Evolutionary conservation across 306 rosid species (phyloP), one percentile per base, ranked within the genome.

Genomic region (Begonia masoniana): DNA sequence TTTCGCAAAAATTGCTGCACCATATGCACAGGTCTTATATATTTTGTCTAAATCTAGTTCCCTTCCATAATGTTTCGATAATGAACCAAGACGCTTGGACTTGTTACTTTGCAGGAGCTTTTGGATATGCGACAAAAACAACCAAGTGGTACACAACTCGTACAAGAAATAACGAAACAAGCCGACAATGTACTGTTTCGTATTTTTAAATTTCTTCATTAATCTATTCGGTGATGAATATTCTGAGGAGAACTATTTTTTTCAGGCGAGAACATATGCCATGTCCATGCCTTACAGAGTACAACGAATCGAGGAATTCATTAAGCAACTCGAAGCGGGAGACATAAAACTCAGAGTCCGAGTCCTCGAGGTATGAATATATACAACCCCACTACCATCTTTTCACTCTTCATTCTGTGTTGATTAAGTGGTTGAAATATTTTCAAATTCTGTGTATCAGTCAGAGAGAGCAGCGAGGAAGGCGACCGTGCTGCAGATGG

Each of bases 221-320:
- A 10, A 4, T 59, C 52, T 45, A 56, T 54, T 67, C 19, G 12
- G 50, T 52, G 58, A 43, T 60, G 26, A 21, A 61, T 57, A 17
- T 45, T 42, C 14, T 10, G 21, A 68, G 36, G 9, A 4, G 39
- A 2, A 11, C 16, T 16, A 13, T 41, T 48, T 64, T 50, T 70
- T 61, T 54, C 64, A 91, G 96, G 99, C 80, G 10, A 75, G 96
- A 83, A 73, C 73, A 61, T 72, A 74, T 63, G 70, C 99, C 46
- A 79, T 92, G 23, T 86, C 99, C 68, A 92, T 92, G 99, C 99
- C 99, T 50, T 92, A 70, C 70, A 81, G 93, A 77, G 88, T 92
- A 61, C 96, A 91, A 71, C 72, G 64, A 54, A 92, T 92, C 53
- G 96, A 92, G 73, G 96, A 86, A 66, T 81, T 92, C 68, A 85